These are phyloP conservation scores for Ustilaginoidea virens DNA, from an alignment of 2,329 filamentous ascomycete species.

Conservation along the genomic window DNA sequence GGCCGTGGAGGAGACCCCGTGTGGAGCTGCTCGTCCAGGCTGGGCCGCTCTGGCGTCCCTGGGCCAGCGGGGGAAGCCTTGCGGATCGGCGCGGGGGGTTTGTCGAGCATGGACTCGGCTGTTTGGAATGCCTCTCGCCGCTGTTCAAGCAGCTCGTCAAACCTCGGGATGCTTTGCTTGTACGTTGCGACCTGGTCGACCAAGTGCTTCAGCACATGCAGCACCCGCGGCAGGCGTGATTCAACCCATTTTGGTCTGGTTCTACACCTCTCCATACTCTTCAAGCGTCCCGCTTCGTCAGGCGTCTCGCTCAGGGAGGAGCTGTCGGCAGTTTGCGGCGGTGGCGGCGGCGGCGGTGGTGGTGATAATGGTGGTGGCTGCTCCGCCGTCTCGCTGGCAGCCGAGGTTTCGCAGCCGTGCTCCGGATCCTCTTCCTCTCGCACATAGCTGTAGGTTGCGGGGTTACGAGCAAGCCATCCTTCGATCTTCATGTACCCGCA, in stretches of 20 bases:
- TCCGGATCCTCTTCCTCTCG: conserved; percentile 20
- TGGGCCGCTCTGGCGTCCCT: conserved; percentile 25
- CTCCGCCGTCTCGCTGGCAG: conserved; percentile 1
- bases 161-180: conserved; percentile 50
- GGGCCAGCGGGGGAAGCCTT: conserved; percentile 16
- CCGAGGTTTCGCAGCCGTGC: conserved; percentile 4
- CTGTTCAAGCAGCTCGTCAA: conserved; percentile 55
- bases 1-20: conserved; percentile 36
- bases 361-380: conserved; percentile 10
- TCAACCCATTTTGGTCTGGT: conserved; percentile 36
- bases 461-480: conserved; percentile 74
- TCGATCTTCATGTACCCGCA: conserved; percentile 78
- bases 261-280: conserved; percentile 34
- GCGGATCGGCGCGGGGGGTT: conserved; percentile 13
- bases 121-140: conserved; percentile 49
- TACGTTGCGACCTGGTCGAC: conserved; percentile 47
- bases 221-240: conserved; percentile 35
- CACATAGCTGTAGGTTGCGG: conserved; percentile 40
- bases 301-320: conserved; percentile 1
- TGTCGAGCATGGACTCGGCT: conserved; percentile 32
- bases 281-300: conserved; percentile 21
- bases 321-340: no score
- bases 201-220: conserved; percentile 42
- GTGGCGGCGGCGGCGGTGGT: no score
- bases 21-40: conserved; percentile 26